Evolutionary conservation across 768 basidiomycete species (phyloP).

Genomic region (Phlebiopsis flavidoalba): DNA sequence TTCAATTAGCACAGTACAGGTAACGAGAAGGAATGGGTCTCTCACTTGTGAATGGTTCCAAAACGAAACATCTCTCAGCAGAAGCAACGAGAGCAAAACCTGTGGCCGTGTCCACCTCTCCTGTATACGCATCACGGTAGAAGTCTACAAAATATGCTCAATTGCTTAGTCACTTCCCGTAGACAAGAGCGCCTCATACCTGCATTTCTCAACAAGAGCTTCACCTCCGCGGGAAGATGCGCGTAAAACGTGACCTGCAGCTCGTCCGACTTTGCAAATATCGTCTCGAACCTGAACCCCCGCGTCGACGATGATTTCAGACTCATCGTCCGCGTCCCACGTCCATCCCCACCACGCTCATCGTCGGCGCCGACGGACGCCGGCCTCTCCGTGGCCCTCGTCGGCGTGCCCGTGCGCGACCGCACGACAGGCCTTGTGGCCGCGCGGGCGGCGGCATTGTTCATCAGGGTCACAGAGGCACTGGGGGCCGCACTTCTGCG

Average conservation of each 20-base stretch:
- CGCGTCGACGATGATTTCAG: conserved; percentile 29
- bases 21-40: background rate
- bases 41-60: conserved; percentile 75
- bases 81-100: conserved; percentile 75
- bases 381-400: conserved; percentile 19
- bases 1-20: background rate
- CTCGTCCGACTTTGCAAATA: conserved; percentile 74
- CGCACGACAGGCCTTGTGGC: conserved; percentile 28
- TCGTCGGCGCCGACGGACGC: conserved; percentile 29
- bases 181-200: conserved; percentile 31
- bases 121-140: conserved; percentile 59
- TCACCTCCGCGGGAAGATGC: conserved; percentile 66
- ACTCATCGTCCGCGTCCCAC: conserved; percentile 49
- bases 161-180: background rate
- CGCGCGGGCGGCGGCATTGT: background rate
- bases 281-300: conserved; percentile 25
- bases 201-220: conserved; percentile 62
- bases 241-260: conserved; percentile 64
- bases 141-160: conserved; percentile 44
- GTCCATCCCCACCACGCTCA: conserved; percentile 51
- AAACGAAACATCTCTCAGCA: conserved; percentile 68
- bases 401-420: conserved; percentile 43
- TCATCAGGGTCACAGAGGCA: no score
- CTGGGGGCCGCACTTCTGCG: conserved; percentile 11
- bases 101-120: conserved; percentile 64